Base-by-base conservation (phyloP, 2,329 filamentous ascomycete genomes). In the Ophiognomonia clavigignenti-juglandacearum region DNA sequence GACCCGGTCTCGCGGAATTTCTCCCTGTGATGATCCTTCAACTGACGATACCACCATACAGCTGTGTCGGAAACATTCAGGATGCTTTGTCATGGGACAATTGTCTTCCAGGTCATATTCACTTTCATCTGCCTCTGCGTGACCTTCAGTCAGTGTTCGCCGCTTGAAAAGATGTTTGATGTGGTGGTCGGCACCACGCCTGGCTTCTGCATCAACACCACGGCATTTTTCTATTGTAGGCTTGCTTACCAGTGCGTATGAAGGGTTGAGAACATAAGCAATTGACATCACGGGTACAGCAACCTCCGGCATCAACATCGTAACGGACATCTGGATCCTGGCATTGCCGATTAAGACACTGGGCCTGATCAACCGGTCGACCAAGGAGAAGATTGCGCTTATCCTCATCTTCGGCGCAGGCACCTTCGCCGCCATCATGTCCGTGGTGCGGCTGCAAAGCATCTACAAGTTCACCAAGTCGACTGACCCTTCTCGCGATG, bases 381-480 rank as follows among this genome's bases (percentile, higher is more conserved):
- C 57, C 4, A 64, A 64, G 3, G 73, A 77, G 46, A 77, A 78
- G 45, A 57, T 75, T 13, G 76, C 74, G 0, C 65, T 83, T 31
- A 61, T 65, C 32, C 43, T 64, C 16, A 61, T 75, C 34, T 74
- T 74, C 40, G 68, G 69, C 2, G 61, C 62, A 8, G 66, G 65
- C n/a, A 53, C 53, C 14, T 64, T 71, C 35, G 65, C 65, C 5
- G 59, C 62, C 4, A 59, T 65, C 23, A 64, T 63, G 47, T 66
- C 65, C 6, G 61, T 65, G 27, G 61, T 69, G 18, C 65, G 68
- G 2, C 55, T 71, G 11, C 64, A 69, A 45, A 66, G 65, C 16
- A 67, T 70, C 32, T 58, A 64, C 50, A 60, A 57, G 3, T 70
- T 64, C 50, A 69, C 66, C 9, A 43, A 59, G 14, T 57, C 67